Evolutionary conservation across 2,329 filamentous ascomycete species (phyloP), one percentile per base, ranked within the genome.

Genomic region (Septoria linicola): DNA sequence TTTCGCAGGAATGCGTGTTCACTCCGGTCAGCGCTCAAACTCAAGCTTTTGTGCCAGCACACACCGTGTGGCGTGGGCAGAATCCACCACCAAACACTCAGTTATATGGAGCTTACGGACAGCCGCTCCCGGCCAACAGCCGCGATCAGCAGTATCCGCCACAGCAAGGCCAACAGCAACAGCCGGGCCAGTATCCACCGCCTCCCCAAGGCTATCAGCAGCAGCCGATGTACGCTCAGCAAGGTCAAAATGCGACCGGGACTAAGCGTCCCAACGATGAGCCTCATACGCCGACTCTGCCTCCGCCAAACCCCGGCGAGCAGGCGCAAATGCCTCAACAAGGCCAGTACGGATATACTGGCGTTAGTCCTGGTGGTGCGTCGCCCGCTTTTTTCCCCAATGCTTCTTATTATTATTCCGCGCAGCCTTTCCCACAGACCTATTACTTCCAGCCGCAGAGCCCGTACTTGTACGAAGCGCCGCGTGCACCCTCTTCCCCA

Each of bases 1-100:
- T 88, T 72, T 84, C 85, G 59, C 85, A 88, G 69, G 84, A 87
- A 66, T 89, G 85, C 71, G 82, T 89, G 70, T 89, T 89, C 70
- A 88, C 84, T 1, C 85, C 85, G 2, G 85, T 89, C 19, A 87
- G 83, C 3, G 85, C 84, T 8, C 84, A 88, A 70, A 82, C 84
- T 7, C 84, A 87, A 68, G 85, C 85, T 8, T 88, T 88, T 64
- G 85, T 88, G 27, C 85, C 85, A 6, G 84, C 84, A 8, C 83
- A 87, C 66, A 83, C 84, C 5, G 81, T 84, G 51, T 87, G 72
- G 70, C 72, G 74, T 37, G 73, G 74, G 17, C 65, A 67, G 51
- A 66, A 68, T 23, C 73, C 73, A 42, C 73, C 73, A 23, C 62
- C 65, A 7, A 66, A 66, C 47, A 59, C 64, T 31, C 68, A 70